Percentiles rank a stretch among this genome's conserved stretches.
phyloP scores from a whole-genome alignment of 2,329 filamentous ascomycete species.

The Pseudogymnoascus sp. region DNA sequence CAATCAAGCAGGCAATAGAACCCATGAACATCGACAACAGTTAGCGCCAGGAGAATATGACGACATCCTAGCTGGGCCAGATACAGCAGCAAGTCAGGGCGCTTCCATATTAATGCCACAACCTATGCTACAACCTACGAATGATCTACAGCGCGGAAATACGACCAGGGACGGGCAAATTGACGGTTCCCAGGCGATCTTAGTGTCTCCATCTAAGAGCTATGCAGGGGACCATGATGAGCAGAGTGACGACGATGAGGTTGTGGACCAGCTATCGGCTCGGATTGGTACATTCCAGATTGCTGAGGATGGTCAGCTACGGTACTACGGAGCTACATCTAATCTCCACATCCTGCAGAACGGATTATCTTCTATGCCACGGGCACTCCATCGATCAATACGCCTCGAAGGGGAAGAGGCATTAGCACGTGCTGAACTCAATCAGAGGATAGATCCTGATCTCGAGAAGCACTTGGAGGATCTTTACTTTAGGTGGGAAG shows the following conservation, averaged over 20 bases:
- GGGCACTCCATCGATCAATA: slow-evolving; percentile 3
- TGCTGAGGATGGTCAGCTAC: slow-evolving; percentile 14
- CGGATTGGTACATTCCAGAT: slow-evolving; percentile 13
- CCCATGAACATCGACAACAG: neutral
- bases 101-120: neutral
- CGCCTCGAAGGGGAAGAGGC: slow-evolving; percentile 9
- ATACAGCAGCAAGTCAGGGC: neutral
- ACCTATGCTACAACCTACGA: neutral
- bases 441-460: neutral
- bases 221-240: neutral
- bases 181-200: neutral
- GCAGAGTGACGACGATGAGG: neutral
- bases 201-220: neutral
- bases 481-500: slow-evolving; percentile 13
- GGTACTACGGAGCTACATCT: slow-evolving; percentile 14
- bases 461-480: slow-evolving; percentile 9
- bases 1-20: neutral
- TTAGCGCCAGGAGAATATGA: neutral
- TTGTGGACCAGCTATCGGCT: slow-evolving; percentile 14
- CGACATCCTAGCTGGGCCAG: neutral
- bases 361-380: slow-evolving; percentile 2
- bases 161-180: neutral
- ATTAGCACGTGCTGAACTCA: slow-evolving; percentile 9
- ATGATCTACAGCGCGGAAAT: neutral
- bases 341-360: slow-evolving; percentile 14